Base-by-base conservation (phyloP, 2,329 filamentous ascomycete species). In the Talaromyces sp. region DNA sequence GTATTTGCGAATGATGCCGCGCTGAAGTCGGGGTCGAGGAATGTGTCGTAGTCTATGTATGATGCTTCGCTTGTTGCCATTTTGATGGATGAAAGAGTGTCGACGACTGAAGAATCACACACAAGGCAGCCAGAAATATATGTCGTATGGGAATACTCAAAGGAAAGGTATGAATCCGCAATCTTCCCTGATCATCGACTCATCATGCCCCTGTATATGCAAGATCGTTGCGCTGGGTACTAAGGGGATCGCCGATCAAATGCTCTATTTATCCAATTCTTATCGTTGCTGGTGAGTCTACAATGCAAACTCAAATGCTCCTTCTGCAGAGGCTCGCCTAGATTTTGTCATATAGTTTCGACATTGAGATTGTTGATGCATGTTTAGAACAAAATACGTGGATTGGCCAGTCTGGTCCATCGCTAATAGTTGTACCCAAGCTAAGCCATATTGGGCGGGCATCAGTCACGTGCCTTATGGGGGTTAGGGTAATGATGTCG, bases 11-110 rank as follows among this genome's bases (percentile, higher is more conserved):
- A 97, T 16, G 84, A 79, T 21, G 89, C 82, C 5, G 93, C 86
- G 23, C 88, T 90, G 80, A 99, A 99, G 65, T 84, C 81, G 11
- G 92, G 90, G 56, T 89, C 86, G 67, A 97, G 85, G 71, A 99
- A 96, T 66, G 91, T 85, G 75, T 96, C 92, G 79, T 96, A 96
- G 84, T 98, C 93, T 73, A 99, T 93, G 79, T 99, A 99, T 8
- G 91, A 95, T 44, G 88, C 84, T 59, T 78, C 76, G 16, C 66
- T 68, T 65, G 75, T 73, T 7, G 72, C 69, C 76, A 78, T 78
- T 16, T 55, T 60, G 60, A 25, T 16, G 25, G 44, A 12, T 33
- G 39, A 28, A 14, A 5, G 25, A 18, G 18, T 54, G 4, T 18
- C 3, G 54, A 59, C 44, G 33, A 11, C 14, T 37, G 5, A 40